Evolutionary conservation across 164 flowering plant genomes (phyloP), one percentile per base, ranked within the genome.

Genomic region (Taxillus chinensis): DNA sequence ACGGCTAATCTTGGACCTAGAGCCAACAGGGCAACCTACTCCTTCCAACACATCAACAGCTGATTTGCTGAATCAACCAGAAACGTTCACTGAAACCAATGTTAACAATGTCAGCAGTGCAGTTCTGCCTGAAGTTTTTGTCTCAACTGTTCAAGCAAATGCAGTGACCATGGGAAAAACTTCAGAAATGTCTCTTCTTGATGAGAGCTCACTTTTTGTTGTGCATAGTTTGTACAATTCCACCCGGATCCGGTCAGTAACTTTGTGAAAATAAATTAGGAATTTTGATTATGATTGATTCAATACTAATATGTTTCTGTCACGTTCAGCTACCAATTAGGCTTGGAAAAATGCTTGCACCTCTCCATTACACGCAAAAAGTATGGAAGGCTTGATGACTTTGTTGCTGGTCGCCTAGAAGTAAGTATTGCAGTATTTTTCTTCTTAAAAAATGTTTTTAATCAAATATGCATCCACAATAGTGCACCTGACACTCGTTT

Each of bases 311-410:
- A 27, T 27, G 64, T 8, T 73, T 48, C 51, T 63, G 52, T 64
- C 62, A 61, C 52, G 3, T 65, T 41, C 87, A 95, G 99, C 83
- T 95, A 37, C 92, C 90, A 3, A 95, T 83, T 74, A 80, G 99
- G 68, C 92, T 95, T 54, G 87, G 87, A 8, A 95, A 90, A 81
- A 89, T 95, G 93, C 86, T 95, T 55, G 84, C 92, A 38, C 99
- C 99, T 55, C 75, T 91, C 16, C 90, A 91, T 74, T 95, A 95
- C 71, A 86, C 78, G 78, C n/a, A 89, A 69, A 66, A 82, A 73
- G 58, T 87, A 86, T 74, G 99, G 99, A 57, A 95, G 85, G 74
- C 97, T 95, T 64, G 96, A 91, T 62, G 96, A 91, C 40, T 95
- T 91, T 75, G 83, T 95, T 42, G 78, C 79, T 15, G 59, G 78